phyloP scores from a whole-genome alignment of 2,329 filamentous ascomycete species.

The Nannizziopsis barbatae region DNA sequence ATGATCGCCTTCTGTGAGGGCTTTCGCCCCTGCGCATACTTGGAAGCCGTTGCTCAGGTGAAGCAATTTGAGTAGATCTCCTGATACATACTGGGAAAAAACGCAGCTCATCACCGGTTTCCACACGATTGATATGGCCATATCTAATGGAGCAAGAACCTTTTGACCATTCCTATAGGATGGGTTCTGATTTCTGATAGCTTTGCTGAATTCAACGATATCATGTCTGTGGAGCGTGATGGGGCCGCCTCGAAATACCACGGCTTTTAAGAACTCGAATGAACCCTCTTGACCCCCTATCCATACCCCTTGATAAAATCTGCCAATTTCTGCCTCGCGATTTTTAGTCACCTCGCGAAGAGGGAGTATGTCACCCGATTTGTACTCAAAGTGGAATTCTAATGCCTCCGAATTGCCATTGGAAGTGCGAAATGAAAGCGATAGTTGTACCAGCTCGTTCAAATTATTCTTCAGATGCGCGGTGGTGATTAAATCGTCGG shows the following conservation, averaged over 20 bases:
- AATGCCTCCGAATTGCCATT: slow-evolving; percentile 73
- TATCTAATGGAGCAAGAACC: slow-evolving; percentile 95
- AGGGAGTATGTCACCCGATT: slow-evolving; percentile 89
- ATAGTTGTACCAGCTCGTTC: too few relatives aligned
- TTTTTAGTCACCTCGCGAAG: slow-evolving; percentile 92
- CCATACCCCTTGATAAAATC: slow-evolving; percentile 98
- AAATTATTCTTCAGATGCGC: too few relatives aligned
- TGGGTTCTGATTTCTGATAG: slow-evolving; percentile 92
- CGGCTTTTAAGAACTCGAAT: slow-evolving; percentile 74
- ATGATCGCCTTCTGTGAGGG: slow-evolving; percentile 88
- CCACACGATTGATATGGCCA: slow-evolving; percentile 92
- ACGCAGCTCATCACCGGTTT: slow-evolving; percentile 99
- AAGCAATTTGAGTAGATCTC: slow-evolving; percentile 88
- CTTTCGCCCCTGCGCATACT: slow-evolving; percentile 90
- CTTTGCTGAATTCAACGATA: slow-evolving; percentile 96
- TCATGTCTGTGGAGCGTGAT: slow-evolving; percentile 79
- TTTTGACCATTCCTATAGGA: slow-evolving; percentile 93
- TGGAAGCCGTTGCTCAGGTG: slow-evolving; percentile 96
- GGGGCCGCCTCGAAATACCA: slow-evolving; percentile 80
- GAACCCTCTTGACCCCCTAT: slow-evolving; percentile 78
- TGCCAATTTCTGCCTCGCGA: slow-evolving; percentile 95
- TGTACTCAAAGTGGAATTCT: slow-evolving; percentile 81
- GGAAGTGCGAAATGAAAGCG: slow-evolving; percentile 11
- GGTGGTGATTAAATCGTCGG: too few relatives aligned
- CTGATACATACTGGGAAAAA: slow-evolving; percentile 90